Conservation (phyloP, 345 rosid genomes). For the Eucalyptus cladocalyx region DNA sequence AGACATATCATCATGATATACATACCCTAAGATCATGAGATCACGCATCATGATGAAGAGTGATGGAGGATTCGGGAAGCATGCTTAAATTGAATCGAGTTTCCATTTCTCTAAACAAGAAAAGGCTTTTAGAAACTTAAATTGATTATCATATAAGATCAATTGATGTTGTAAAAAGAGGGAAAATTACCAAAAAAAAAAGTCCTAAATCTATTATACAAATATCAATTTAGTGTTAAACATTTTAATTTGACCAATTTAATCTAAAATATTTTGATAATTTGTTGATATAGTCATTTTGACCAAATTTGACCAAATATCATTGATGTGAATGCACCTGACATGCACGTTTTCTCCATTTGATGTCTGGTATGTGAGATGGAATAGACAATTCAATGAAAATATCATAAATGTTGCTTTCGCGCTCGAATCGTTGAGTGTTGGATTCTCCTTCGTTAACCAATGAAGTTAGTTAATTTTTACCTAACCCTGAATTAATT, state of each 20-base stretch:
- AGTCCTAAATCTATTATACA: background rate
- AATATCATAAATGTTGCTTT: background rate
- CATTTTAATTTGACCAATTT: background rate
- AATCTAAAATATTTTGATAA: background rate
- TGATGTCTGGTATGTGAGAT: background rate
- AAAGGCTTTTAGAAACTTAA: background rate
- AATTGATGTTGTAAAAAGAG: background rate
- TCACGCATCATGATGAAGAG: background rate
- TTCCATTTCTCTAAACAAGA: background rate
- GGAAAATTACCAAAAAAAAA: background rate
- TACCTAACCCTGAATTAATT: background rate
- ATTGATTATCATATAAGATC: background rate
- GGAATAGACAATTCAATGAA: background rate
- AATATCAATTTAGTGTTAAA: rapidly evolving
- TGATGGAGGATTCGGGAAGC: background rate
- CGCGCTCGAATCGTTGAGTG: background rate
- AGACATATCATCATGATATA: background rate
- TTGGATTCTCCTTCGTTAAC: background rate
- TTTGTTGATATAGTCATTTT: rapidly evolving
- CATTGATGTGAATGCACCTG: rapidly evolving
- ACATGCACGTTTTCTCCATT: background rate
- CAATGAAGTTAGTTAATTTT: background rate
- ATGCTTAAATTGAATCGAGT: background rate
- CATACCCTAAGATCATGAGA: background rate
- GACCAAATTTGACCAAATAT: background rate